These are phyloP conservation scores for Scedosporium dehoogii DNA, from an alignment of 2,329 filamentous ascomycete species.

Conservation along the genomic window DNA sequence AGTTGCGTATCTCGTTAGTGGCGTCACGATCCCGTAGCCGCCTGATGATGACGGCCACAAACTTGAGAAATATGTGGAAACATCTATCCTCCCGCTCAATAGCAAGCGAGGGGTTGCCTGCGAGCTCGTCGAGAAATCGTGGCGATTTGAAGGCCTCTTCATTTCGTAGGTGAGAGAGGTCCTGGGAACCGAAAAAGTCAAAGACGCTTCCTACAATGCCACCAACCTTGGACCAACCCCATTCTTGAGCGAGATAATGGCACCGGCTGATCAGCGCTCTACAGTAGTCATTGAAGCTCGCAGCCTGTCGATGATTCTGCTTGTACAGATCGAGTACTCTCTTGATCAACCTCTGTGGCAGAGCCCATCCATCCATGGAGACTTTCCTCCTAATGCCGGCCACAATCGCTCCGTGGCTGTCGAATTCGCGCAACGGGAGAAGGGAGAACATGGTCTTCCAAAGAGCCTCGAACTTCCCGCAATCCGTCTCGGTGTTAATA, in stretches of 20 bases:
- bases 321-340: slow-evolving; percentile 50
- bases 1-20: slow-evolving; percentile 48
- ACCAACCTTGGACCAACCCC: slow-evolving; percentile 54
- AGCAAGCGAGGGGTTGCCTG: slow-evolving; percentile 31
- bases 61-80: slow-evolving; percentile 59
- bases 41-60: slow-evolving; percentile 47
- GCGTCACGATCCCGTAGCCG: slow-evolving; percentile 36
- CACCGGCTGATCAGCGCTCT: slow-evolving; percentile 49
- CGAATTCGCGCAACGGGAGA: slow-evolving; percentile 51
- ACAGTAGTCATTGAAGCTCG: slow-evolving; percentile 58
- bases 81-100: slow-evolving; percentile 48
- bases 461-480: slow-evolving; percentile 37
- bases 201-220: slow-evolving; percentile 52
- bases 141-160: slow-evolving; percentile 54
- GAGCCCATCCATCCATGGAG: slow-evolving; percentile 44
- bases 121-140: slow-evolving; percentile 48
- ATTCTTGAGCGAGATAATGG: slow-evolving; percentile 52
- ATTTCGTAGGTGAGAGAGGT: slow-evolving; percentile 52
- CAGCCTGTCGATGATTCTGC: slow-evolving; percentile 41
- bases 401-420: slow-evolving; percentile 39
- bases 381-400: slow-evolving; percentile 19
- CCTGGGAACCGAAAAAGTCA: slow-evolving; percentile 56
- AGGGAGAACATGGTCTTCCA: slow-evolving; percentile 53
- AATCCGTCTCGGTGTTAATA: slow-evolving; percentile 6
- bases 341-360: slow-evolving; percentile 47